A percentile compares a stretch with the other conserved stretches of the same genome.
Evolutionary conservation across 2,329 filamentous ascomycete genomes (phyloP).

Genomic region (Colletotrichum sp.): DNA sequence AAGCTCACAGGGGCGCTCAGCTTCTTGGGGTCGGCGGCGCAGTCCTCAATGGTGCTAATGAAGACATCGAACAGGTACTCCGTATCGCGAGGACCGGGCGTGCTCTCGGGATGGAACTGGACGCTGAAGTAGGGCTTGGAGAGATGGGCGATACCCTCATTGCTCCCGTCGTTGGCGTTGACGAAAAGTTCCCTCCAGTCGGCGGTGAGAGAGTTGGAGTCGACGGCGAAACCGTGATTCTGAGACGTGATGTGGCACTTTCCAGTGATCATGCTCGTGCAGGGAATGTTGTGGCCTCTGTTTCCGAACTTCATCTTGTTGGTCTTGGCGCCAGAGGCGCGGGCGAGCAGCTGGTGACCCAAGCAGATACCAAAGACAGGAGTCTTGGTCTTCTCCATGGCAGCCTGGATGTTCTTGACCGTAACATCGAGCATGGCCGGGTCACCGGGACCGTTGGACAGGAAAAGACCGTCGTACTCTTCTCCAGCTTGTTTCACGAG

Average conservation of each 20-base stretch:
- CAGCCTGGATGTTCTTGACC: conserved; percentile 77
- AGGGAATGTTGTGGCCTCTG: conserved; percentile 97
- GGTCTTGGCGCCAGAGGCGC: conserved; percentile 84
- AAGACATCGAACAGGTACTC: conserved; percentile 98
- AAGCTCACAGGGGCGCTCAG: conserved; percentile 80
- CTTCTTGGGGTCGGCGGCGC: conserved; percentile 67
- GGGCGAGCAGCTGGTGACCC: conserved; percentile 90
- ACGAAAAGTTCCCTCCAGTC: conserved; percentile 96
- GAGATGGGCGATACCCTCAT: conserved; percentile 93
- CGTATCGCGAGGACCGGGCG: conserved; percentile 91
- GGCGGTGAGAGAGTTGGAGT: conserved; percentile 73
- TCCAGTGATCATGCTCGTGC: conserved; percentile 92
- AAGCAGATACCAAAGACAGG: conserved; percentile 97
- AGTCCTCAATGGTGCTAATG: conserved; percentile 80
- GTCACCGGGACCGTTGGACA: conserved; percentile 97
- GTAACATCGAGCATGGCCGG: conserved; percentile 83
- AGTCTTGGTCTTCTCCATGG: conserved; percentile 78
- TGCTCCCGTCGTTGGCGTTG: conserved; percentile 97
- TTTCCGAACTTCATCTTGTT: conserved; percentile 99
- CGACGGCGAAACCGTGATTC: conserved; percentile 96
- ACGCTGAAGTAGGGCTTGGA: conserved; percentile 95
- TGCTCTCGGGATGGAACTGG: conserved; percentile 99
- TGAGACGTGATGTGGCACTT: conserved; percentile 99
- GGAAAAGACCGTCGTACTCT: conserved; percentile 94
- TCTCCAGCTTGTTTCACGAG: conserved; percentile 77